phyloP scores from a whole-genome alignment of 202 grass and related monocot species.

The Zoysia matrella region DNA sequence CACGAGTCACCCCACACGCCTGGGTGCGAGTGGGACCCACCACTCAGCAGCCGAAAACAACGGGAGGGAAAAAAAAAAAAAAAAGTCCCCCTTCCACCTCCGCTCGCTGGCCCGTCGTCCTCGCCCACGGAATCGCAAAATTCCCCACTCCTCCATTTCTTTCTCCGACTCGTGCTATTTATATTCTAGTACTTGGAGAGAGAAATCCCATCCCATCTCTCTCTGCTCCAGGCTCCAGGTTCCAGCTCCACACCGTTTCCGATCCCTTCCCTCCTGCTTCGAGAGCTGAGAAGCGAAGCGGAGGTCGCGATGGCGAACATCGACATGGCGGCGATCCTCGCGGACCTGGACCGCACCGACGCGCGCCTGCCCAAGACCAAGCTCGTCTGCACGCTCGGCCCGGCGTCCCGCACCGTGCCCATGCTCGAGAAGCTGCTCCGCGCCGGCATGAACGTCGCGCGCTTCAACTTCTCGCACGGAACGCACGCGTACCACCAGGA shows the following conservation, averaged over 20 bases:
- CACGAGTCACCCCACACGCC: too few relatives aligned
- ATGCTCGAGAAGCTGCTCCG: slow-evolving; percentile 96
- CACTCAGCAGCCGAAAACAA: too few relatives aligned
- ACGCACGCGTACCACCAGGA: slow-evolving; percentile 96
- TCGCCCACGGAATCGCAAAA: slow-evolving; percentile 60
- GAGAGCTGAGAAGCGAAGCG: too few relatives aligned
- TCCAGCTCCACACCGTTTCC: too few relatives aligned
- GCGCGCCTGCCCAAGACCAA: slow-evolving; percentile 67
- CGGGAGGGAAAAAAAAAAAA: too few relatives aligned
- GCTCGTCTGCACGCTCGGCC: slow-evolving; percentile 83
- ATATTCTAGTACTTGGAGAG: too few relatives aligned
- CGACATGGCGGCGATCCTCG: slow-evolving; percentile 75
- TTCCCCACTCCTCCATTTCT: slow-evolving; percentile 17
- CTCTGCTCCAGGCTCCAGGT: slow-evolving; percentile 9
- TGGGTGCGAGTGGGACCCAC: too few relatives aligned
- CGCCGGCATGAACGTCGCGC: slow-evolving; percentile 97
- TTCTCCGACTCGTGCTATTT: too few relatives aligned
- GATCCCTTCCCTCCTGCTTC: too few relatives aligned
- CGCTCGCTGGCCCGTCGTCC: background rate
- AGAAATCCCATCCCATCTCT: too few relatives aligned
- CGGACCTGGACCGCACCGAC: slow-evolving; percentile 57
- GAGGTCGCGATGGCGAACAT: slow-evolving; percentile 73
- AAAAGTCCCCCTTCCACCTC: background rate
- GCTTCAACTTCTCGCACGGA: slow-evolving; percentile 99
- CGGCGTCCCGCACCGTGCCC: slow-evolving; percentile 79